Evolutionary conservation across 371 early-diverging fungal genomes (phyloP).

Genomic region (Massospora cicadina): DNA sequence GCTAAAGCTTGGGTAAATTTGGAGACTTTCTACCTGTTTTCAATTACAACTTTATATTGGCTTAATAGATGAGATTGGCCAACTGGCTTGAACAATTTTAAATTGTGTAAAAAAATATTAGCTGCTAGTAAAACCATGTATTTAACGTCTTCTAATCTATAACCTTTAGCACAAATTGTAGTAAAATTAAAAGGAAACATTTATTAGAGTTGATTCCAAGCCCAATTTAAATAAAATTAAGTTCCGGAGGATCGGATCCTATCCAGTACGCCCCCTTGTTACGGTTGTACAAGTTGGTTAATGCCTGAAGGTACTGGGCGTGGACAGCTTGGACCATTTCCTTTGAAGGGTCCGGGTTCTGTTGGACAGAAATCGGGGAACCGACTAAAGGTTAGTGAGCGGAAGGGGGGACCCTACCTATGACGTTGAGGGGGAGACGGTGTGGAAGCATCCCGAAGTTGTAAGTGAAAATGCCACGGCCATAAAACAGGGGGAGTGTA

Average conservation of each 20-base stretch:
- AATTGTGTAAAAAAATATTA: too few relatives aligned
- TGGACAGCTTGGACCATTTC: not conserved
- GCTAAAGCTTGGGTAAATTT: too few relatives aligned
- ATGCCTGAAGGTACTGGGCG: not conserved
- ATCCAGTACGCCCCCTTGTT: not conserved
- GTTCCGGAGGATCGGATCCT: not conserved
- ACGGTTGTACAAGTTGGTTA: not conserved
- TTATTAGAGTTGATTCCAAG: not conserved
- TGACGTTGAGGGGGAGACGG: not conserved
- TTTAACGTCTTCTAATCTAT: too few relatives aligned
- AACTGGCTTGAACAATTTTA: too few relatives aligned
- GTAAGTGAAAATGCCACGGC: slow-evolving; percentile 35
- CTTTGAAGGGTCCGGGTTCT: not conserved
- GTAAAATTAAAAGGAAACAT: too few relatives aligned
- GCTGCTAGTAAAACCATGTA: too few relatives aligned
- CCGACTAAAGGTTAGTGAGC: slow-evolving; percentile 8
- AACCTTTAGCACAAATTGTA: too few relatives aligned
- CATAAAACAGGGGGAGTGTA: slow-evolving; percentile 43
- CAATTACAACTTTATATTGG: too few relatives aligned
- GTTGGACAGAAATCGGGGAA: not conserved
- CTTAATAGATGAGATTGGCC: too few relatives aligned
- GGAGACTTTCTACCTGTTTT: too few relatives aligned
- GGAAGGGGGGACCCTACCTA: too few relatives aligned
- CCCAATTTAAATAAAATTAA: not conserved
- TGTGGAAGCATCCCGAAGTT: slow-evolving; percentile 6